These are phyloP conservation scores for Talaromyces wortmannii DNA, from an alignment of 495 filamentous ascomycete species.

Conservation along the genomic window DNA sequence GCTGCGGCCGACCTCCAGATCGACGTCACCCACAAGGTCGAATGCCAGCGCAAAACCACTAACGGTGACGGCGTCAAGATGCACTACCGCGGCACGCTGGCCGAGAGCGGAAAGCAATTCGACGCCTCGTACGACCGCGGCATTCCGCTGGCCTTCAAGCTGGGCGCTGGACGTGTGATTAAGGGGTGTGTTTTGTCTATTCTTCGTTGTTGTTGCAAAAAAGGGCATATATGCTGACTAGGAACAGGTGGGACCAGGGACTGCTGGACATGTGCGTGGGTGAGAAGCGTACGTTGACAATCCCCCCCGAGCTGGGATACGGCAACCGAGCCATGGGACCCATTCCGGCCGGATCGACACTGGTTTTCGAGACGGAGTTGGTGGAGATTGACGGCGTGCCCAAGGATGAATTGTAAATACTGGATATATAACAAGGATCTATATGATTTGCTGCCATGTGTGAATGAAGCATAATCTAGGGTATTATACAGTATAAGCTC, in stretches of 20 bases:
- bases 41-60: slow-evolving; percentile 66
- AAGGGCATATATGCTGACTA: neutral
- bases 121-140: slow-evolving; percentile 65
- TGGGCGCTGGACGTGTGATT: slow-evolving; percentile 80
- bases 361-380: slow-evolving; percentile 92
- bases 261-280: slow-evolving; percentile 94
- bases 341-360: slow-evolving; percentile 70
- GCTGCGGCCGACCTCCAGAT: slow-evolving; percentile 59
- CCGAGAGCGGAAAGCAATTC: slow-evolving; percentile 42
- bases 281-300: slow-evolving; percentile 86
- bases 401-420: slow-evolving; percentile 47
- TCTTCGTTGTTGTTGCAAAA: neutral
- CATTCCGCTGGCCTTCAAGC: slow-evolving; percentile 65
- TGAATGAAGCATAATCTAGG: neutral
- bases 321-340: slow-evolving; percentile 67
- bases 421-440: neutral
- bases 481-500: neutral
- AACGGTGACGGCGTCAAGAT: slow-evolving; percentile 75
- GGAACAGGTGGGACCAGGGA: slow-evolving; percentile 74
- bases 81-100: slow-evolving; percentile 81
- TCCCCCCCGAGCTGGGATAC: slow-evolving; percentile 83
- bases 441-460: neutral
- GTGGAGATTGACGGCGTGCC: slow-evolving; percentile 77
- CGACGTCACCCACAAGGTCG: slow-evolving; percentile 64
- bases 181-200: slow-evolving; percentile 54